These are phyloP conservation scores for Citeromyces nyonsensis DNA, from an alignment of 805 yeast species.

Conservation along the genomic window DNA sequence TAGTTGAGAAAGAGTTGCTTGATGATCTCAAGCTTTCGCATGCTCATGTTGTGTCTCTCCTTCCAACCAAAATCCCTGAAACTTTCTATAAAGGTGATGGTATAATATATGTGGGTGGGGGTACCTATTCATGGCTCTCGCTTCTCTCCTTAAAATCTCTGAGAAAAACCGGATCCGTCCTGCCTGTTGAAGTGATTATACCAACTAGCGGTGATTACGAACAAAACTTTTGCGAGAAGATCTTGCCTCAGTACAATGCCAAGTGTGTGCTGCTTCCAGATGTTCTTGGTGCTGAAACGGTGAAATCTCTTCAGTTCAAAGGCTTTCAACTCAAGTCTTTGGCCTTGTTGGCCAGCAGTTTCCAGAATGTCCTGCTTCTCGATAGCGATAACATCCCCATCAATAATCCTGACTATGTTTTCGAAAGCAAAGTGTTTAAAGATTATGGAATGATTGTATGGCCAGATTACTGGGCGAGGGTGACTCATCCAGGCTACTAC, in stretches of 20 bases:
- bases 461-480: conserved; percentile 64
- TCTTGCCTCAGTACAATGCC: conserved; percentile 48
- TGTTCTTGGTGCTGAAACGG: conserved; percentile 38
- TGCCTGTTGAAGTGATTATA: conserved; percentile 75
- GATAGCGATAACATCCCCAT: conserved; percentile 73
- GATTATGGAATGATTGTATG: conserved; percentile 24
- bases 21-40: too few relatives aligned
- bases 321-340: conserved; percentile 47
- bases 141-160: conserved; percentile 48
- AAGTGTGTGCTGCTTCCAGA: conserved; percentile 52
- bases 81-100: conserved; percentile 16
- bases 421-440: conserved; percentile 12
- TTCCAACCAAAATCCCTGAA: too few relatives aligned
- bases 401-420: conserved; percentile 43
- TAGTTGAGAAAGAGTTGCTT: too few relatives aligned
- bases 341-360: conserved; percentile 58
- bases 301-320: conserved; percentile 20
- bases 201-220: conserved; percentile 62
- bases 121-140: conserved; percentile 59
- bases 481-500: conserved; percentile 44
- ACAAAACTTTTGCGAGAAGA: conserved; percentile 46
- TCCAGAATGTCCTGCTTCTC: conserved; percentile 53
- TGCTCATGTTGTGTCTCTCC: too few relatives aligned
- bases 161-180: conserved; percentile 46
- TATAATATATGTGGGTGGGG: conserved; percentile 71